These are phyloP conservation scores for Hirsutella rhossiliensis DNA, from an alignment of 2,329 filamentous ascomycete species.

Conservation along the genomic window DNA sequence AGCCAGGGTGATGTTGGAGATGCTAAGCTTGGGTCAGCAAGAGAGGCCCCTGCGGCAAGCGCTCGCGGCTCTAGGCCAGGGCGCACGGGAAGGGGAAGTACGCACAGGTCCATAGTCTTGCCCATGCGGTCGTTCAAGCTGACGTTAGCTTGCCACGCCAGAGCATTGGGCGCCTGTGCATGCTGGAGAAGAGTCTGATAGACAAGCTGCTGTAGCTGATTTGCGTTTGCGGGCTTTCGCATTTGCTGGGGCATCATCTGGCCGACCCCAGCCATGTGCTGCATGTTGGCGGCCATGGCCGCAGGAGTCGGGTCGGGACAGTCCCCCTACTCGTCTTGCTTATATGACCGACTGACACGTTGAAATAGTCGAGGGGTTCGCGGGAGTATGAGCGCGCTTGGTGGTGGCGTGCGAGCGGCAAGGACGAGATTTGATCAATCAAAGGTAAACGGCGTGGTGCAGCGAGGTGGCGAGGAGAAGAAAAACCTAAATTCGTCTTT, in stretches of 20 bases:
- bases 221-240: slow-evolving; percentile 15
- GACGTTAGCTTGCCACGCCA: slow-evolving; percentile 27
- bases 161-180: slow-evolving; percentile 17
- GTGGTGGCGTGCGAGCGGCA: not conserved
- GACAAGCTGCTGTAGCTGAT: slow-evolving; percentile 25
- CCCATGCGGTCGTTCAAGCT: slow-evolving; percentile 27
- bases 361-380: not conserved
- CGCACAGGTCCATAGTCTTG: slow-evolving; percentile 31
- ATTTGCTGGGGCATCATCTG: slow-evolving; percentile 33
- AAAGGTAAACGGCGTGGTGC: too few relatives aligned
- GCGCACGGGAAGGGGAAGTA: slow-evolving; percentile 4
- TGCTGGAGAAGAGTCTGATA: slow-evolving; percentile 26
- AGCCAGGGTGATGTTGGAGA: slow-evolving; percentile 38
- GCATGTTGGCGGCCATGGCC: slow-evolving; percentile 50
- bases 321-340: slow-evolving; percentile 7
- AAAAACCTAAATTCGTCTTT: too few relatives aligned
- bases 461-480: too few relatives aligned
- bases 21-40: slow-evolving; percentile 19
- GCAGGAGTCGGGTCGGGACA: slow-evolving; percentile 15
- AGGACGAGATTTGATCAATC: too few relatives aligned
- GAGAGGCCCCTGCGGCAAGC: not conserved
- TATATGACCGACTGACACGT: not conserved
- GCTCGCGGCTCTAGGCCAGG: not conserved
- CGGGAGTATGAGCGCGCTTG: not conserved
- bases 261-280: slow-evolving; percentile 39